Evolutionary conservation across 2,329 filamentous ascomycete species (phyloP), one percentile per base, ranked within the genome.

Genomic region (Drechslera avenae): DNA sequence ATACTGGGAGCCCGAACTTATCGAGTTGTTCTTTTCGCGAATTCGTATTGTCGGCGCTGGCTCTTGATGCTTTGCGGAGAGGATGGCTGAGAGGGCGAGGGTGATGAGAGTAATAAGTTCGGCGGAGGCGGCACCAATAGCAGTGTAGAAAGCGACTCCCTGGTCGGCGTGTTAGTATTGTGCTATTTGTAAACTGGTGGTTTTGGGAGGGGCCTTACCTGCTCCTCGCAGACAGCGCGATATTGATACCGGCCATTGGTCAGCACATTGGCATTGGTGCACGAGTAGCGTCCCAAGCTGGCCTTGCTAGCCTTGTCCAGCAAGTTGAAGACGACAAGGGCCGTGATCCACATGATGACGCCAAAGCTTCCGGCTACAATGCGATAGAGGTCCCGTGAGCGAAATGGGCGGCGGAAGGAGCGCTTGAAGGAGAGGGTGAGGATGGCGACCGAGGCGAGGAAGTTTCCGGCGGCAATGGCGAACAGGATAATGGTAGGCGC

Each of bases 161-260:
- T 73, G 50, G 5, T 31, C 16, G 7, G 14, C 12, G 8, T 43
- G 53, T 71, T 50, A 71, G 63, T 37, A 7, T 18, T 32, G n/a
- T 42, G 36, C 2, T 32, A 12, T 9, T 36, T 18, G 43, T 10
- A 18, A 28, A 6, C n/a, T 12, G 17, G 10, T 23, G 8, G 21
- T 10, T 14, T 32, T 17, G 23, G 7, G 28, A 31, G 23, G 7
- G 28, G 33, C 45, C 56, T 51, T 52, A 72, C 71, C 65, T 73
- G 69, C 51, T 73, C 69, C 45, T 68, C 65, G 59, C 71, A 73
- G 39, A 73, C 69, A 21, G 67, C 66, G 54, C 68, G 68, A 47
- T 73, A 73, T 41, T 73, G 69, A 54, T 66, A 71, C 4, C 69
- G 62, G 0, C 71, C 71, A 43, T 73, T 72, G 51, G 67, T 71